These are phyloP conservation scores for Penicillium cataractarum DNA, from an alignment of 495 filamentous ascomycete species.

Conservation along the genomic window DNA sequence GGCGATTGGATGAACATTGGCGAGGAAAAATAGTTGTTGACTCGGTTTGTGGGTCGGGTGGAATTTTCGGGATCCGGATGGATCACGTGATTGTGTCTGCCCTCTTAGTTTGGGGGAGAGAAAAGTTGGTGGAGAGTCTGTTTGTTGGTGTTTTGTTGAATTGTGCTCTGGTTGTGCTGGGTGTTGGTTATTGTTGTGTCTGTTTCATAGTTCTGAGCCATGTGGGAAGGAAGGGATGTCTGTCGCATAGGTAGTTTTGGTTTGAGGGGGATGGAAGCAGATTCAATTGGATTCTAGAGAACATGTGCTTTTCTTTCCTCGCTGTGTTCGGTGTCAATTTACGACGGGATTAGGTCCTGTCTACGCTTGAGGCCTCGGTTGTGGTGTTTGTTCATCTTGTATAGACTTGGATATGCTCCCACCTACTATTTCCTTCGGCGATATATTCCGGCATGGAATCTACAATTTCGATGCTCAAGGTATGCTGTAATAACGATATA, in stretches of 20 bases:
- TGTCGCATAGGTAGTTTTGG: no score
- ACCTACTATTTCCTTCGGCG: no score
- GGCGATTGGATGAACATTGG: slow-evolving; percentile 9
- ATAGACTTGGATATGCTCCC: no score
- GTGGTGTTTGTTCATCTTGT: no score
- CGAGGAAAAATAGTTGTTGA: not conserved
- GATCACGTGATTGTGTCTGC: not conserved
- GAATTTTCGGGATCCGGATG: not conserved
- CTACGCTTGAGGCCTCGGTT: no score
- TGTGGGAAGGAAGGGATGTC: no score
- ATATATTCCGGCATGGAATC: no score
- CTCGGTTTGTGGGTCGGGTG: not conserved
- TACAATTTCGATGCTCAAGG: no score
- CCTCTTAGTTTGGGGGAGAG: not conserved
- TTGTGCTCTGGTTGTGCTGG: not conserved
- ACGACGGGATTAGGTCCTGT: no score
- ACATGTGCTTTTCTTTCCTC: not conserved
- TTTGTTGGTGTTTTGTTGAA: no score
- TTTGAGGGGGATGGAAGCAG: not conserved
- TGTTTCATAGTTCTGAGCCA: not conserved
- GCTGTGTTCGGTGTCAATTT: no score
- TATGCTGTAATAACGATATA: no score
- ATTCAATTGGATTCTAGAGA: not conserved
- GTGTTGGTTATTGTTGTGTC: not conserved
- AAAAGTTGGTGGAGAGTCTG: not conserved